phyloP scores from a whole-genome alignment of 192 early-diverging fungal species.

The Coemansia sp. region DNA sequence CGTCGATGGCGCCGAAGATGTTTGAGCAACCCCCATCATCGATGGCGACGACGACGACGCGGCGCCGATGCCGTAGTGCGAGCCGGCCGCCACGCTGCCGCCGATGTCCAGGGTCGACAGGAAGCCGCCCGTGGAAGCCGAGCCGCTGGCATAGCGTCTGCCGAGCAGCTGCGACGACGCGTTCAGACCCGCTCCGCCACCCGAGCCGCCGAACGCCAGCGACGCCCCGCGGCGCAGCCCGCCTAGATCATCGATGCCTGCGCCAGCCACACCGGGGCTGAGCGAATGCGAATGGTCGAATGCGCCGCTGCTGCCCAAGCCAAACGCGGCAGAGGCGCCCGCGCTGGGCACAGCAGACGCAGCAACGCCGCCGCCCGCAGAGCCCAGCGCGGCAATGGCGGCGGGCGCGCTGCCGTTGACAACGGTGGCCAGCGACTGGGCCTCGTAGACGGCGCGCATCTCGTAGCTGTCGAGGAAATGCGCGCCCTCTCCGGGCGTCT shows the following conservation, averaged over 20 bases:
- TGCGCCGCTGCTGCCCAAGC: neutral
- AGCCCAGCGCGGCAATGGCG: neutral
- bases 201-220: neutral
- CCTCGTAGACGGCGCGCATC: slow-evolving; percentile 38
- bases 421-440: slow-evolving; percentile 12
- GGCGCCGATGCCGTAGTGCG: slow-evolving; percentile 1
- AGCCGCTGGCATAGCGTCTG: slow-evolving; percentile 7
- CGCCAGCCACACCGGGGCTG: neutral
- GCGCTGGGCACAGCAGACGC: neutral
- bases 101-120: neutral
- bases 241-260: neutral
- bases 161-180: slow-evolving; percentile 19
- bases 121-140: neutral
- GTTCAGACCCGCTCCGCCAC: neutral
- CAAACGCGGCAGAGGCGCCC: neutral
- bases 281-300: neutral
- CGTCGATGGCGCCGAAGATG: slow-evolving; percentile 9
- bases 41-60: neutral
- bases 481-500: slow-evolving; percentile 44
- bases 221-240: neutral
- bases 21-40: neutral
- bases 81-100: neutral
- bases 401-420: slow-evolving; percentile 1
- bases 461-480: slow-evolving; percentile 53
- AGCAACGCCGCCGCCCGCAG: neutral